Conservation (phyloP, 352 stramenopile species). For the Globisporangium mamillatum region DNA sequence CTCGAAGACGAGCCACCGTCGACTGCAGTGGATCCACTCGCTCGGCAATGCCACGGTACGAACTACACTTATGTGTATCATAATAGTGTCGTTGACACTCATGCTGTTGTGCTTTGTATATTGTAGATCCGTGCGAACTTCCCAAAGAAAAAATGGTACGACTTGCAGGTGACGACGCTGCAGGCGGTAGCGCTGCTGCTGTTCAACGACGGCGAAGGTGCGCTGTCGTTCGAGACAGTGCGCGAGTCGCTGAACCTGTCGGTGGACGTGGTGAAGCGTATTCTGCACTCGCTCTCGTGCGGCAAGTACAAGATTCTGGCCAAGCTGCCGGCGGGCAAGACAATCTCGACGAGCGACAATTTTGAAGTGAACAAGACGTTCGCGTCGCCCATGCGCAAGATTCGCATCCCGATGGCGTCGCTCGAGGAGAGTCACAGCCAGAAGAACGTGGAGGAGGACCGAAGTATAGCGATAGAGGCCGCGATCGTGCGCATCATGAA, state of each 20-base stretch:
- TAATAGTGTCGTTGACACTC: neutral
- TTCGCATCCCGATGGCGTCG: conserved; percentile 98
- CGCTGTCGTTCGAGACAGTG: conserved; percentile 90
- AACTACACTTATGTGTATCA: neutral
- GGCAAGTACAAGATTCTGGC: conserved; percentile 98
- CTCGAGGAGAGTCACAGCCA: conserved; percentile 98
- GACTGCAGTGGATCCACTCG: conserved; percentile 95
- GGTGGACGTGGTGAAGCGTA: conserved; percentile 95
- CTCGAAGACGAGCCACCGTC: conserved; percentile 92
- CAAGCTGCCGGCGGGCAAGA: conserved; percentile 93
- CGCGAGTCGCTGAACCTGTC: conserved; percentile 93
- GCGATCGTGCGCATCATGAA: conserved; percentile 99
- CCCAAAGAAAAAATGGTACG: conserved; percentile 92
- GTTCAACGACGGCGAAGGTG: conserved; percentile 91
- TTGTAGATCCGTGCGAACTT: conserved; percentile 73
- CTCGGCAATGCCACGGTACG: conserved; percentile 94
- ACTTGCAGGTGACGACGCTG: conserved; percentile 97
- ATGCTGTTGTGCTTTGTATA: neutral
- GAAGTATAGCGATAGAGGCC: conserved; percentile 98
- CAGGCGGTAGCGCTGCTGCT: conserved; percentile 95
- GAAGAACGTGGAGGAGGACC: conserved; percentile 97
- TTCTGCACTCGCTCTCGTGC: conserved; percentile 98
- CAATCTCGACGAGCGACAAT: conserved; percentile 92
- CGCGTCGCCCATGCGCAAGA: conserved; percentile 94
- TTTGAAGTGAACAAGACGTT: conserved; percentile 96